A percentile compares a stretch with the other conserved stretches of the same genome.
These are phyloP conservation scores for Pseudogymnoascus sp. DNA, from an alignment of 2,329 filamentous ascomycete species.

Conservation along the genomic window DNA sequence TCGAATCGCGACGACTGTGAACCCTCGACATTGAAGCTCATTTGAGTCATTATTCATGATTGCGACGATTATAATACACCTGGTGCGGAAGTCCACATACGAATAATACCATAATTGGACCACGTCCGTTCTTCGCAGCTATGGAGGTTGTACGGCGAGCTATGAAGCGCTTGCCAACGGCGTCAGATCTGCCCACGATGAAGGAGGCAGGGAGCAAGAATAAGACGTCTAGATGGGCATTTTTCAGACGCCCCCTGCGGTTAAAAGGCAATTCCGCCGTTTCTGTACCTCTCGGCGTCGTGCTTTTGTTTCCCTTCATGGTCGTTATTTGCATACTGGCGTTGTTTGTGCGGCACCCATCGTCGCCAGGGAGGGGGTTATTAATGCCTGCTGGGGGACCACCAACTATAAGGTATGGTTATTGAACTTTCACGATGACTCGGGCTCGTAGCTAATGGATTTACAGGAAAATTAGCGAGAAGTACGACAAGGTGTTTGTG, in stretches of 20 bases:
- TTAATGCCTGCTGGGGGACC: conserved; percentile 82
- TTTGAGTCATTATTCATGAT: neutral
- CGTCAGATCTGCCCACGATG: conserved; percentile 35
- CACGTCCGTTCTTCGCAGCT: conserved; percentile 14
- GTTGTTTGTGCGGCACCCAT: conserved; percentile 81
- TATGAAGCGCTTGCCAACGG: conserved; percentile 42
- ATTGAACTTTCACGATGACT: neutral
- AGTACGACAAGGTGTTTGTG: conserved; percentile 93
- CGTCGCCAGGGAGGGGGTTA: conserved; percentile 64
- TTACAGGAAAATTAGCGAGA: conserved; percentile 85
- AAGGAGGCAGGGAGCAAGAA: conserved; percentile 38
- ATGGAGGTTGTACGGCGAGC: conserved; percentile 49
- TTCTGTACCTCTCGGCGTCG: conserved; percentile 85
- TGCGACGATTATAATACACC: neutral
- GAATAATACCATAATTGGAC: conserved; percentile 4
- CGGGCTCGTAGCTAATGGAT: neutral
- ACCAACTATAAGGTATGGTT: conserved; percentile 71
- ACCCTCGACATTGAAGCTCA: neutral
- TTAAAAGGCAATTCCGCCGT: conserved; percentile 86
- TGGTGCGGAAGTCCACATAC: neutral
- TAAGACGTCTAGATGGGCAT: conserved; percentile 52
- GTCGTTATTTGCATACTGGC: conserved; percentile 86
- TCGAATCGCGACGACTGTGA: too few relatives aligned
- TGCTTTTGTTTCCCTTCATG: conserved; percentile 85
- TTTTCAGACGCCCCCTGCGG: conserved; percentile 79